Evolutionary conservation across 345 rosid genomes (phyloP).

Genomic region (Theobroma cacao): DNA sequence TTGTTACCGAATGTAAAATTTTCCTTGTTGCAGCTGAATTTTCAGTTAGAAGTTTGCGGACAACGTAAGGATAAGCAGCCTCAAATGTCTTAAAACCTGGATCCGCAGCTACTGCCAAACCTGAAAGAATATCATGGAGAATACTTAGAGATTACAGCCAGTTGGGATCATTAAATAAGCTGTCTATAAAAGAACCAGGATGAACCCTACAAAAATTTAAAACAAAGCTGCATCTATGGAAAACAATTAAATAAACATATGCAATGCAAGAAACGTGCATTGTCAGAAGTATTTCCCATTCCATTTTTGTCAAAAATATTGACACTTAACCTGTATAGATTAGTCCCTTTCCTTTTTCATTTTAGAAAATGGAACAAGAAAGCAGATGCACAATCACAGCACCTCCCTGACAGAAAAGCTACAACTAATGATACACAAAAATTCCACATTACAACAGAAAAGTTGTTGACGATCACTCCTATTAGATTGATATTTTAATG

Average conservation of each 20-base stretch:
- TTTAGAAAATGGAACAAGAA: not conserved
- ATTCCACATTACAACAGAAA: not conserved
- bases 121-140: conserved; percentile 38
- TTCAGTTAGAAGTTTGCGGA: conserved; percentile 77
- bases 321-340: not conserved
- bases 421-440: not conserved
- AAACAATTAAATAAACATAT: not conserved
- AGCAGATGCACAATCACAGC: not conserved
- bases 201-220: not conserved
- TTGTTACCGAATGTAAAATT: conserved; percentile 75
- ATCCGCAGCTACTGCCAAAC: conserved; percentile 85
- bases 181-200: not conserved
- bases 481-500: not conserved
- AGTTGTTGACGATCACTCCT: not conserved
- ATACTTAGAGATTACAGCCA: conserved; percentile 1
- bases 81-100: conserved; percentile 85
- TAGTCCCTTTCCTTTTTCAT: not conserved
- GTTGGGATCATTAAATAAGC: not conserved
- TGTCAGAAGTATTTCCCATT: not conserved
- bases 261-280: not conserved
- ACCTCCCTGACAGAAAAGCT: not conserved
- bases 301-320: not conserved
- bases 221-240: not conserved
- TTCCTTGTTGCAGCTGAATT: conserved; percentile 65
- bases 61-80: conserved; percentile 92